These are phyloP conservation scores for Xylaria telfairii DNA, from an alignment of 495 filamentous ascomycete genomes.

Conservation along the genomic window DNA sequence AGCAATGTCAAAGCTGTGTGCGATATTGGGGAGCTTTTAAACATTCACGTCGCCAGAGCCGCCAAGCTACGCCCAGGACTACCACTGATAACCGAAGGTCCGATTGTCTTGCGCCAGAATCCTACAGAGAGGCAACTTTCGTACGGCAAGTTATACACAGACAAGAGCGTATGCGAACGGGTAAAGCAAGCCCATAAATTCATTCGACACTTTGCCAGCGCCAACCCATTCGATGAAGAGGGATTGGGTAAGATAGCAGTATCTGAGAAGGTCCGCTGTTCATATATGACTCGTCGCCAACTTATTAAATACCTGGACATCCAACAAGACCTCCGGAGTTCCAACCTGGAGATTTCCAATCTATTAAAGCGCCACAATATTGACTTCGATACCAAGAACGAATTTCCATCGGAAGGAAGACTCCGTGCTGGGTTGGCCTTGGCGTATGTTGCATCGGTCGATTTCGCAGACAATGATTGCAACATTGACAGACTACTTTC, in stretches of 20 bases:
- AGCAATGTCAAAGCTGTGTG: constrained; percentile 65
- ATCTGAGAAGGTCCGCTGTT: constrained; percentile 26
- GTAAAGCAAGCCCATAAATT: constrained; percentile 40
- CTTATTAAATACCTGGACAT: constrained; percentile 30
- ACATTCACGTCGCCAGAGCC: constrained; percentile 52
- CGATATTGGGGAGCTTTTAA: constrained; percentile 60
- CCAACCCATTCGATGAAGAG: constrained; percentile 39
- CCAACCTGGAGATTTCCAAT: constrained; percentile 18
- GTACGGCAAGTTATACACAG: constrained; percentile 35
- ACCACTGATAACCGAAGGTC: constrained; percentile 41
- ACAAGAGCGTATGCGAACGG: constrained; percentile 38
- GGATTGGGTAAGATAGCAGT: constrained; percentile 27
- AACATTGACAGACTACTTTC: constrained; percentile 15
- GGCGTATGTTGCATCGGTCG: constrained; percentile 9
- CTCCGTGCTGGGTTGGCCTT: constrained; percentile 19
- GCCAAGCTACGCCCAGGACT: constrained; percentile 42
- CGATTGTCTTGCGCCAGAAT: constrained; percentile 31
- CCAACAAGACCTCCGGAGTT: constrained; percentile 33
- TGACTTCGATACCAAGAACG: constrained; percentile 1
- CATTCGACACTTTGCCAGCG: constrained; percentile 38
- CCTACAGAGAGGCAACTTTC: constrained; percentile 42
- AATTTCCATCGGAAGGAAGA: constrained; percentile 18
- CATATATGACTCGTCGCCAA: constrained; percentile 30
- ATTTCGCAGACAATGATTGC: constrained; percentile 24
- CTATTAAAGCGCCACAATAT: constrained; percentile 4